Conservation (phyloP, 2,329 filamentous ascomycete species). For the Epichloe glyceriae region DNA sequence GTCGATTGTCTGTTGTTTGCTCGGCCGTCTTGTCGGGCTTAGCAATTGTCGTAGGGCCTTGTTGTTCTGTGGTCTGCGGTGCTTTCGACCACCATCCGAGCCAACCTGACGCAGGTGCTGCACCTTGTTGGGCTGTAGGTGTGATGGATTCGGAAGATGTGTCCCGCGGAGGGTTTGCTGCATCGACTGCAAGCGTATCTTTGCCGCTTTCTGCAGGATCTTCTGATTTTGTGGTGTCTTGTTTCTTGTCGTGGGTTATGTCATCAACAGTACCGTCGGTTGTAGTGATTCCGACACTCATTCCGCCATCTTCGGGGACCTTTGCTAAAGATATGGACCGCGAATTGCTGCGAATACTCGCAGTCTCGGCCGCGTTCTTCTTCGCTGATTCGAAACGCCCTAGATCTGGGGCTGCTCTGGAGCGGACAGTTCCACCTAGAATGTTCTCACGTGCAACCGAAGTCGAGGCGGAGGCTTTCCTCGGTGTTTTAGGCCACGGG, state of each 20-base stretch:
- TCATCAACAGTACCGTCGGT: not conserved
- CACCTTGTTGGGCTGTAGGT: slow-evolving; percentile 4
- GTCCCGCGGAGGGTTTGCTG: not conserved
- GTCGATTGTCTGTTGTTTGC: slow-evolving; percentile 9
- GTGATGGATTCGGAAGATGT: not conserved
- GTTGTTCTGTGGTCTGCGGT: slow-evolving; percentile 11
- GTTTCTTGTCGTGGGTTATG: not conserved
- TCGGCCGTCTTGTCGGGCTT: slow-evolving; percentile 2
- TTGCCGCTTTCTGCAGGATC: not conserved
- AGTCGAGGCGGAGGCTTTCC: slow-evolving; percentile 47
- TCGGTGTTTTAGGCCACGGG: slow-evolving; percentile 43
- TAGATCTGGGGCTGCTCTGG: slow-evolving; percentile 33
- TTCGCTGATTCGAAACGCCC: slow-evolving; percentile 31
- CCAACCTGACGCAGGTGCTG: slow-evolving; percentile 34
- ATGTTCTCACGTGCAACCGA: slow-evolving; percentile 50
- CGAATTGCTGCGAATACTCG: slow-evolving; percentile 17
- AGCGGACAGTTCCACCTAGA: slow-evolving; percentile 38
- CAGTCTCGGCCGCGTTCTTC: slow-evolving; percentile 23
- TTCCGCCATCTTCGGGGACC: slow-evolving; percentile 13
- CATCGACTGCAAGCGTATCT: not conserved
- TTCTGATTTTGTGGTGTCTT: slow-evolving; percentile 1
- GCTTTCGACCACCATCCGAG: slow-evolving; percentile 36
- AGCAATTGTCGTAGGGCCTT: slow-evolving; percentile 9
- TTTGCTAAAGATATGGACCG: slow-evolving; percentile 13
- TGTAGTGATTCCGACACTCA: not conserved